Evolutionary conservation across 139 green algal species (phyloP).

Genomic region (Coelastrella sp.): DNA sequence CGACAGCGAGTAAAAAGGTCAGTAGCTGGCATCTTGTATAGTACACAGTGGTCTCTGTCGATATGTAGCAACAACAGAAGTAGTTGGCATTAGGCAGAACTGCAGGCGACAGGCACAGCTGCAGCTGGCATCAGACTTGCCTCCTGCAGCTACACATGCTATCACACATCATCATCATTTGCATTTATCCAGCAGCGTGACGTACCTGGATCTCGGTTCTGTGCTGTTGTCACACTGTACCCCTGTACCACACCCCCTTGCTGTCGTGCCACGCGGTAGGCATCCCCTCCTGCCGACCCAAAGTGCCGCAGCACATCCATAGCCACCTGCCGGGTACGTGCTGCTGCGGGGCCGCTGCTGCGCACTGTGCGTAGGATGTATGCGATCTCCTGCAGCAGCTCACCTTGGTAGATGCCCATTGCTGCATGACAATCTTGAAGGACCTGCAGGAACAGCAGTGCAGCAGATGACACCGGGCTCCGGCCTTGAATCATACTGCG

Average conservation of each 20-base stretch:
- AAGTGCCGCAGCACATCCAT: constrained; percentile 46
- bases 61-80: no score
- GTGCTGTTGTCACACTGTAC: not conserved
- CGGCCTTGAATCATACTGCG: not conserved
- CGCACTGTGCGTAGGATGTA: constrained; percentile 50
- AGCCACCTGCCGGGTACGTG: constrained; percentile 28
- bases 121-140: no score
- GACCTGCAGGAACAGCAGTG: constrained; percentile 46
- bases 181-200: not conserved
- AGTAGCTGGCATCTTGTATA: not conserved
- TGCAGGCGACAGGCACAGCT: no score
- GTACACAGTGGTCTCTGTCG: no score
- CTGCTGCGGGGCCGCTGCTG: constrained; percentile 7
- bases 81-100: no score
- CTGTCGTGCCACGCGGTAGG: constrained; percentile 14
- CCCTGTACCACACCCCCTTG: not conserved
- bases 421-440: constrained; percentile 58
- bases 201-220: not conserved
- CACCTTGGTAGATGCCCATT: constrained; percentile 52
- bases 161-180: no score
- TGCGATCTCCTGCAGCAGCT: constrained; percentile 69
- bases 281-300: constrained; percentile 35
- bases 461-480: not conserved
- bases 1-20: not conserved
- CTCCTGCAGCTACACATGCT: no score